Percentiles rank a stretch among this genome's conserved stretches.
These are phyloP conservation scores for Chlamydomonas sphaeroides DNA, from an alignment of 139 green algal genomes.

Conservation along the genomic window DNA sequence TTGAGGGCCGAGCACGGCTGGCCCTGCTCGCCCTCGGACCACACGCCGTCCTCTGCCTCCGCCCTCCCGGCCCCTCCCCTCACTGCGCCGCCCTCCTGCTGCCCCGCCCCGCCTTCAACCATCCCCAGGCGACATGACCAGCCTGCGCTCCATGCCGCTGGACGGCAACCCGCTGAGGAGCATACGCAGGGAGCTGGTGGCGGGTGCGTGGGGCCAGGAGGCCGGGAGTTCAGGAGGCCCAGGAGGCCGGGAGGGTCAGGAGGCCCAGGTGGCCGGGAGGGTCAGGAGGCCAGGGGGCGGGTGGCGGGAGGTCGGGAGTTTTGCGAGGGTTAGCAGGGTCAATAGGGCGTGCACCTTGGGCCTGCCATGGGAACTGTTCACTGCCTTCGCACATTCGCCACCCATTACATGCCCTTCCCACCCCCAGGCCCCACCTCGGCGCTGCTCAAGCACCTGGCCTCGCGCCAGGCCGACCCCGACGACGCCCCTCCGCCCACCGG, in stretches of 20 bases:
- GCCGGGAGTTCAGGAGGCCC: too few relatives aligned
- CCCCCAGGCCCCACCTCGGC: slow-evolving; percentile 32
- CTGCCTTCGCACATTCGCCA: too few relatives aligned
- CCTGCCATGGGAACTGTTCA: too few relatives aligned
- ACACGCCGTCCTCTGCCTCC: too few relatives aligned
- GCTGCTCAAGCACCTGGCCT: slow-evolving; percentile 53
- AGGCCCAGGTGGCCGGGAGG: too few relatives aligned
- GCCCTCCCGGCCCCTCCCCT: not conserved
- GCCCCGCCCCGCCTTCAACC: not conserved
- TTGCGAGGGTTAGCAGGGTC: too few relatives aligned
- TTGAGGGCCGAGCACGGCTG: not conserved
- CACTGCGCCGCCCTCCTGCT: not conserved
- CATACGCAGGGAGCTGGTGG: slow-evolving; percentile 56
- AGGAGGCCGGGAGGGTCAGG: too few relatives aligned
- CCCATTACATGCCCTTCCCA: not conserved
- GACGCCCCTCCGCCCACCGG: not conserved
- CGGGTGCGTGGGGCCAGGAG: slow-evolving; percentile 36
- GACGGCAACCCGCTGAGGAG: slow-evolving; percentile 60
- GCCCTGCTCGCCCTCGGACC: too few relatives aligned
- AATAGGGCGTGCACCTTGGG: too few relatives aligned
- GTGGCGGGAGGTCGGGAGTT: too few relatives aligned
- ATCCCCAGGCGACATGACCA: slow-evolving; percentile 49
- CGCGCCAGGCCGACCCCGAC: slow-evolving; percentile 27
- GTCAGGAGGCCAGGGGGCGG: too few relatives aligned
- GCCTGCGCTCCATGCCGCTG: slow-evolving; percentile 54